Evolutionary conservation across 2,329 filamentous ascomycete genomes (phyloP).

Genomic region (Sporothrix brasiliensis): DNA sequence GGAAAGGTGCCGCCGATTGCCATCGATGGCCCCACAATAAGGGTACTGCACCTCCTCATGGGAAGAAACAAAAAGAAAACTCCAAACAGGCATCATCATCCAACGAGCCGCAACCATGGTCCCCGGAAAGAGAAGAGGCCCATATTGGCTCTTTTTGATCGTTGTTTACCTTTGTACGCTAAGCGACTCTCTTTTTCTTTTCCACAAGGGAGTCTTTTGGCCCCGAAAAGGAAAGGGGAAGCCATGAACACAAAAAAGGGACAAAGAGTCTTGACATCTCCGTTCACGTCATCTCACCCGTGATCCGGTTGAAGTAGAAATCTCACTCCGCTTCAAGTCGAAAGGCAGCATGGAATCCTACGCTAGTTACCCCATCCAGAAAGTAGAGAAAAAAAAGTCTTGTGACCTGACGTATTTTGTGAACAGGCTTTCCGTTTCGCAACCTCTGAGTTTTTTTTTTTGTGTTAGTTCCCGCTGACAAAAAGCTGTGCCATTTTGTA

Average conservation of each 20-base stretch:
- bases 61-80: not conserved
- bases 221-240: too few species aligned
- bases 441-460: not conserved
- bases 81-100: not conserved
- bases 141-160: too few species aligned
- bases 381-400: not conserved
- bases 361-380: not conserved
- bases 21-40: slow-evolving; percentile 2
- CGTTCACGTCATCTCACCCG: not conserved
- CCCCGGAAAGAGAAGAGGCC: too few species aligned
- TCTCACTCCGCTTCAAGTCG: slow-evolving; percentile 4
- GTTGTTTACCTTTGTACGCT: too few species aligned
- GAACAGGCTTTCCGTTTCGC: not conserved
- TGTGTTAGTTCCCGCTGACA: not conserved
- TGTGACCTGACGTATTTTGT: slow-evolving; percentile 12
- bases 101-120: not conserved
- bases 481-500: not conserved
- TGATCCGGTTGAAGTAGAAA: not conserved
- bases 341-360: slow-evolving; percentile 20
- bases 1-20: slow-evolving; percentile 22
- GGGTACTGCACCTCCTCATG: not conserved
- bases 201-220: not conserved
- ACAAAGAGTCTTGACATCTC: not conserved
- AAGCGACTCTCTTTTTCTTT: not conserved
- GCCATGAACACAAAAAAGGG: too few species aligned